Evolutionary conservation across 2,329 filamentous ascomycete species (phyloP).

Genomic region (Plectosphaerella sp.): DNA sequence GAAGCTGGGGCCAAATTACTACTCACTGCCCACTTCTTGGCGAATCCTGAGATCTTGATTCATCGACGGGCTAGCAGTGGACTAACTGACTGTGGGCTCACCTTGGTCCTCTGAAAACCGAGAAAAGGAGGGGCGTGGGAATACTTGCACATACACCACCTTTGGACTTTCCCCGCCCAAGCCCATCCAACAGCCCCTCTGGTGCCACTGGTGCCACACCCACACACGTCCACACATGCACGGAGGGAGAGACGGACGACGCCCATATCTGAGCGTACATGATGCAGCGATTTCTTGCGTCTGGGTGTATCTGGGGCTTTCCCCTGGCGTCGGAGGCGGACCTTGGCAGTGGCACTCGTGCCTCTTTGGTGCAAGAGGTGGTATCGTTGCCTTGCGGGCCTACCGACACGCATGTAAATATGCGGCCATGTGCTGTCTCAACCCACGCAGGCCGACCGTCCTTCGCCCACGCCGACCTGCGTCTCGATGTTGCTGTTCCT

Average conservation of each 20-base stretch:
- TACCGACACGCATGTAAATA: not conserved
- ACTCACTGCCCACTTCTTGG: too few species aligned
- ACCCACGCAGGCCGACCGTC: too few species aligned
- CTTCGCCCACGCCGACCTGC: not conserved
- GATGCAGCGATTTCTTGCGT: conserved; percentile 12
- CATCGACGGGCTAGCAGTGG: not conserved
- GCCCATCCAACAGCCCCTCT: not conserved
- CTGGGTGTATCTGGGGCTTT: not conserved
- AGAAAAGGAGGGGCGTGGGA: conserved; percentile 4
- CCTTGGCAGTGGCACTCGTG: not conserved
- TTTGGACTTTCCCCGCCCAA: not conserved
- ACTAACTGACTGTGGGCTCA: not conserved
- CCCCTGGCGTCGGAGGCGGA: not conserved
- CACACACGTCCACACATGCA: conserved; percentile 1
- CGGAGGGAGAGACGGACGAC: conserved; percentile 1
- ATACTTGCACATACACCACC: not conserved
- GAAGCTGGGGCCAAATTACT: not conserved
- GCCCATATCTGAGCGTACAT: conserved; percentile 11
- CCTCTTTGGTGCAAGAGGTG: not conserved
- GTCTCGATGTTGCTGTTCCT: not conserved
- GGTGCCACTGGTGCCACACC: not conserved
- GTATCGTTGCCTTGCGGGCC: not conserved
- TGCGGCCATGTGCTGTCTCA: too few species aligned
- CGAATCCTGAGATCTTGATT: too few species aligned
- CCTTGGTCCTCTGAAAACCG: not conserved